Base-by-base conservation (phyloP, 306 rosid species). In the Quercus berberidifolia region DNA sequence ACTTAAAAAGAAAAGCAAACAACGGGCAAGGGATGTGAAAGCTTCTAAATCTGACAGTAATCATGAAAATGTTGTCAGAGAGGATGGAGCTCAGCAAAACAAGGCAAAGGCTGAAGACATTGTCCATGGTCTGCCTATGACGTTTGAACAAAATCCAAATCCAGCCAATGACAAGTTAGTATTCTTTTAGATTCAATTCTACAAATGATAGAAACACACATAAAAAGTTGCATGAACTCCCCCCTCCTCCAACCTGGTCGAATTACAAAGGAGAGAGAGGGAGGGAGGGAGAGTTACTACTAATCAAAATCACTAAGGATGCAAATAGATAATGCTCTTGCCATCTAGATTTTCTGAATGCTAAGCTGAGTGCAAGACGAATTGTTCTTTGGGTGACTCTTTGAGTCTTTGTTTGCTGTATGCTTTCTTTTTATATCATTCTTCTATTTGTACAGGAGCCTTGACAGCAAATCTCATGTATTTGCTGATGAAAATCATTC, bases 141-240 rank as follows among this genome's bases (percentile, higher is more conserved):
- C 25, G 58, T 75, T 86, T 59, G 84, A 87, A 55, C 79, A 80
- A 75, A 78, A 73, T 75, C 81, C 58, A 78, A 74, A 81, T 69
- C 78, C 73, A 54, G 82, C 74, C 74, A 52, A 55, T 77, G 87
- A 80, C 78, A 81, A 76, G 97, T 91, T 83, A 79, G 93, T 80
- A 4, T 13, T 56, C 41, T 51, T 71, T 68, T 74, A 25, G 33
- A 38, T 38, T 41, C 62, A 67, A 33, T 67, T 67, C 26, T 67
- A 19, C 17, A 19, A 67, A 33, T 67, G 25, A 23, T 33, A 67
- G 69, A 28, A 28, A 63, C 20, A 28, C 10, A 67, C 26, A 19
- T 21, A 2, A 14, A 14, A 67, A 67, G 15, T 67, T 33, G 52
- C 26, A 19, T 10, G 26, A 67, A 35, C 15, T 64, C 1, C 7